Evolutionary conservation across 169 alveolate species (phyloP).

Genomic region (Eimeria necatrix): DNA sequence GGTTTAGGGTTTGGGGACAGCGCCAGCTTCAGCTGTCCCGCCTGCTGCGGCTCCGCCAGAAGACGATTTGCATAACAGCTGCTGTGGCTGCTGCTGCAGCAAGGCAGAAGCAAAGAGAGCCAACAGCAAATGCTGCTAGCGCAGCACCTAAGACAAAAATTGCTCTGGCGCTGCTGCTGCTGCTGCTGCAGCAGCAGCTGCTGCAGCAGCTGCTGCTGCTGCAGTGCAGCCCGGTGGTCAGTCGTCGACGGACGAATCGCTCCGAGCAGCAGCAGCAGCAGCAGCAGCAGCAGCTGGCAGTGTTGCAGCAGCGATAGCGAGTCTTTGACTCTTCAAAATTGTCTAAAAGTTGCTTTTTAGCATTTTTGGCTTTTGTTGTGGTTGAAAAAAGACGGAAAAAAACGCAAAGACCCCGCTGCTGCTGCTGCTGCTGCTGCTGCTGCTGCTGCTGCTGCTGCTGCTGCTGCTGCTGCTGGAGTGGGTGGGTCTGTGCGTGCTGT

Average conservation of each 20-base stretch:
- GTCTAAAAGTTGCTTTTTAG: not conserved
- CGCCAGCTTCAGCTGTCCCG: not conserved
- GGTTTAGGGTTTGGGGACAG: not conserved
- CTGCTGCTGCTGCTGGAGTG: not conserved
- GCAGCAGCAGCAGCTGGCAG: slow-evolving; percentile 5
- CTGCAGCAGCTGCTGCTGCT: slow-evolving; percentile 37
- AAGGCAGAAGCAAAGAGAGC: not conserved
- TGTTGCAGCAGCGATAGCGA: not conserved
- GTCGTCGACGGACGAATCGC: not conserved
- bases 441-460: slow-evolving; percentile 22
- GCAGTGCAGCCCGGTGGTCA: slow-evolving; percentile 4
- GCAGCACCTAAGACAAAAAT: not conserved
- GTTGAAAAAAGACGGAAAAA: not conserved
- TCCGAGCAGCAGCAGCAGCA: slow-evolving; percentile 50
- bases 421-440: not conserved
- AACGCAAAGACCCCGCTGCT: not conserved
- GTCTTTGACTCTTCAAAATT: not conserved
- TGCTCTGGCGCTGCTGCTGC: not conserved
- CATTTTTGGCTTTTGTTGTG: not conserved
- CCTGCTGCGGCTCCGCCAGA: slow-evolving; percentile 1
- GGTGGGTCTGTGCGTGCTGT: too few relatives aligned
- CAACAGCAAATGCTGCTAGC: slow-evolving; percentile 28
- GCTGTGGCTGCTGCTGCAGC: slow-evolving; percentile 50
- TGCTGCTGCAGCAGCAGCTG: not conserved
- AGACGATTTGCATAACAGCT: not conserved